Evolutionary conservation across 2,329 filamentous ascomycete genomes (phyloP).

Genomic region (Lasiodiplodia sp.): DNA sequence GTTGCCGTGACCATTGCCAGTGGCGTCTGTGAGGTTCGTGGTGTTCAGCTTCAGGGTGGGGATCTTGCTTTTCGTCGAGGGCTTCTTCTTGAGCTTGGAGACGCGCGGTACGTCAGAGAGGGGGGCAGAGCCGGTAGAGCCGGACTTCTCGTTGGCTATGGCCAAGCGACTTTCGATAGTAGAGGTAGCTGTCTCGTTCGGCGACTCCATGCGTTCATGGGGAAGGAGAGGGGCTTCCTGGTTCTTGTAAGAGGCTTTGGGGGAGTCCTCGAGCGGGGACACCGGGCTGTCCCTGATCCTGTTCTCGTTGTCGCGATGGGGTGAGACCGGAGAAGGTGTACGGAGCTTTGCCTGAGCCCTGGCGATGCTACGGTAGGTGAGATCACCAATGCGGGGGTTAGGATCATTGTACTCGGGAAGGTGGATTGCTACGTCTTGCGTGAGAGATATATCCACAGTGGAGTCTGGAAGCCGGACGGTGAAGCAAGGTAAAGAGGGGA

Average conservation of each 20-base stretch:
- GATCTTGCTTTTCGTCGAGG: background rate
- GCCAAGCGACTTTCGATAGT: background rate
- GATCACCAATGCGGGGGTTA: background rate
- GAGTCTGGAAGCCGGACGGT: background rate
- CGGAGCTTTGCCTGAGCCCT: background rate
- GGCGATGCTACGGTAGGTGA: background rate
- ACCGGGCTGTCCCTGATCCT: background rate
- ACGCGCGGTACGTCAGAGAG: background rate
- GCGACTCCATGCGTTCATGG: background rate
- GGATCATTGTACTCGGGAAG: background rate
- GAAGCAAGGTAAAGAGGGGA: background rate
- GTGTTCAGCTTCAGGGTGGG: background rate
- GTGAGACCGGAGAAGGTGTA: slow-evolving; percentile 8
- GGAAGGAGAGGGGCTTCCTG: slow-evolving; percentile 9
- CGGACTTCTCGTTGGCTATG: background rate
- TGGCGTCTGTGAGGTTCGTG: background rate
- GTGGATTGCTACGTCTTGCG: background rate
- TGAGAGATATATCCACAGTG: background rate
- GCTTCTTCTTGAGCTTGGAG: slow-evolving; percentile 13
- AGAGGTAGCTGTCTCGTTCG: background rate
- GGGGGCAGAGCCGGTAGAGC: background rate
- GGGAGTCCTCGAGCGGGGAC: background rate
- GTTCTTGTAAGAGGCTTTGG: background rate
- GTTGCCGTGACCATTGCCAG: too few species aligned
- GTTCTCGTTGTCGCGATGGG: background rate